These are phyloP conservation scores for Trametopsis cervina DNA, from an alignment of 768 basidiomycete species.

Conservation along the genomic window DNA sequence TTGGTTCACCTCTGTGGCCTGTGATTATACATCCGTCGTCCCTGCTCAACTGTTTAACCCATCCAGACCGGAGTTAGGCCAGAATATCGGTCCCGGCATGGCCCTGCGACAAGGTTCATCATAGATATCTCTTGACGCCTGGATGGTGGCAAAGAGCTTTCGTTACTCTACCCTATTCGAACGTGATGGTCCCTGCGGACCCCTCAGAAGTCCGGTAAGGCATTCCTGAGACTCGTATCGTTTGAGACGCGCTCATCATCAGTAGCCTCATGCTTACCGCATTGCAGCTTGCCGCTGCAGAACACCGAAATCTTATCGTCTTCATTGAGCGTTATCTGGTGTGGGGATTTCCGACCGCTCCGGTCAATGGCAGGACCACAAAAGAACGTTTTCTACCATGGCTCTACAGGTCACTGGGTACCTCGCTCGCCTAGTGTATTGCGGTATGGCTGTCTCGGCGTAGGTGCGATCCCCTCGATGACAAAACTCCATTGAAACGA, in stretches of 20 bases:
- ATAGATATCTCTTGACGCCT: neutral
- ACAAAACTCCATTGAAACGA: too few species aligned
- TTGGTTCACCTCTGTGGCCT: neutral
- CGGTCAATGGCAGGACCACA: too few species aligned
- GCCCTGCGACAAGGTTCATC: neutral
- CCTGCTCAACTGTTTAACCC: neutral
- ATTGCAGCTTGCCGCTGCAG: neutral
- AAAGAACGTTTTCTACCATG: too few species aligned
- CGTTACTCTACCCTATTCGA: neutral
- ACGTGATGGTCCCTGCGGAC: neutral
- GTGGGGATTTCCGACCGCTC: too few species aligned
- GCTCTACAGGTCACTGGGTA: too few species aligned
- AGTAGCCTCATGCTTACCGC: neutral
- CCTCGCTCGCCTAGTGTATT: too few species aligned
- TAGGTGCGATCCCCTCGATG: too few species aligned
- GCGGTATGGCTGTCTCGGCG: too few species aligned
- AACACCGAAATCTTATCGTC: neutral
- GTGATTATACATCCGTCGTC: neutral
- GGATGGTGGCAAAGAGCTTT: too few species aligned
- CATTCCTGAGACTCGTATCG: neutral
- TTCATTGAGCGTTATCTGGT: too few species aligned
- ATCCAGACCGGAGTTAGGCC: slow-evolving; percentile 6
- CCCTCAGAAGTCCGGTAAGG: neutral
- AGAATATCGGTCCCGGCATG: neutral
- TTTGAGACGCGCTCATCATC: neutral